phyloP scores from a whole-genome alignment of 371 early-diverging fungal species.

The Mucor piriformis region DNA sequence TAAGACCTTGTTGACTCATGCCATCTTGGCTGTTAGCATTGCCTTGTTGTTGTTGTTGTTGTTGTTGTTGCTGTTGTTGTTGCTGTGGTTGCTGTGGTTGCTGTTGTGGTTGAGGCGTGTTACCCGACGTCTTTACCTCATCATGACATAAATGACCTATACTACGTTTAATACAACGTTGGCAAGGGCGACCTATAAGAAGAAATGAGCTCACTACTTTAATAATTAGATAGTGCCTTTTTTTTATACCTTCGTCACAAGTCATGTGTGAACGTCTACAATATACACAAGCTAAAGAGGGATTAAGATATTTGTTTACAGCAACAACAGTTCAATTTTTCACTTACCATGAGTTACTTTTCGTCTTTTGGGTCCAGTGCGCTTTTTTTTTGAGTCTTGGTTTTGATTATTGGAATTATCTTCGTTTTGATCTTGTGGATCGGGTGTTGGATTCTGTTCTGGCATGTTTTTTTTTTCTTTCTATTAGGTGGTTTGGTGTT shows the following conservation, averaged over 20 bases:
- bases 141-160: conserved; percentile 88
- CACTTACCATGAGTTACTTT: conserved; percentile 73
- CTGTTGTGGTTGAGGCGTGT: conserved; percentile 5
- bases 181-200: conserved; percentile 77
- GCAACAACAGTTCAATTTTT: not conserved
- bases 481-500: not conserved
- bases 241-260: conserved; percentile 67
- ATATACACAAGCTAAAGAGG: conserved; percentile 70
- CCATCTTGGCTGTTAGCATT: conserved; percentile 11
- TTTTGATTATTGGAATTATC: conserved; percentile 18
- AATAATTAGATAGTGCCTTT: not conserved
- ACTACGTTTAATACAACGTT: conserved; percentile 85
- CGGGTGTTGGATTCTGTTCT: conserved; percentile 13
- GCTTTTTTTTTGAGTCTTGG: conserved; percentile 55
- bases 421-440: conserved; percentile 19
- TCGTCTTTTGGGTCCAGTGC: conserved; percentile 69
- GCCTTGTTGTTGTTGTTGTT: conserved; percentile 10
- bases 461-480: conserved; percentile 16
- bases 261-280: conserved; percentile 90
- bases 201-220: not conserved
- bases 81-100: conserved; percentile 9
- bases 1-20: conserved; percentile 26
- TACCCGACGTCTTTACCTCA: conserved; percentile 23
- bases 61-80: conserved; percentile 17
- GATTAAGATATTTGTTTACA: not conserved